Evolutionary conservation across 371 early-diverging fungal genomes (phyloP), one percentile per base, ranked within the genome.

Genomic region (Mortierella sp.): DNA sequence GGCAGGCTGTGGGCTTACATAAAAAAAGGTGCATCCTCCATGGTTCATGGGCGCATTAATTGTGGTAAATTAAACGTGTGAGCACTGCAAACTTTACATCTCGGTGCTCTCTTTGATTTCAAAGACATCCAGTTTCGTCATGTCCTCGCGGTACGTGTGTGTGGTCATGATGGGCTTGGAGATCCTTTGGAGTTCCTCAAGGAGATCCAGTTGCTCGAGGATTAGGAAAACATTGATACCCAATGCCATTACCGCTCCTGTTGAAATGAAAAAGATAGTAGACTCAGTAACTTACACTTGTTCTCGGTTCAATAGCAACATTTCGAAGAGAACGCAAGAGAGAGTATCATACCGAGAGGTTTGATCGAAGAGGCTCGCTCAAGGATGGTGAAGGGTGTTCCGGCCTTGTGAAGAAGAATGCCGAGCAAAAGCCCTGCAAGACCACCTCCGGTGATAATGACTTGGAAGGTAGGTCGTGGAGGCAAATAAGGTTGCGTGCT

Each of bases 151-250:
- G 37, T 64, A 64, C 31, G 37, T 34, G 37, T 64, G 14, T 31
- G 64, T 64, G 37, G 37, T 64, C 21, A 64, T 54, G 44, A 76
- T 50, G 28, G 76, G 71, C 48, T 76, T 76, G 57, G 71, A 69
- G 31, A 76, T 70, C 26, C 34, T 51, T 24, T 71, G 44, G 24
- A 76, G 70, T 6, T 76, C 76, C 3, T 76, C 55, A 16, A 76
- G 26, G 28, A 76, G 57, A 14, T 71, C 71, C 55, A 76, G 59
- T n/a, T 76, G 76, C 26, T 76, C 59, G 48, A 76, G 53, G 69
- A 76, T 40, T 10, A 37, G 64, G 2, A 64, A 64, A 14, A 64
- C 64, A 21, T 64, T 64, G 37, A 64, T 34, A 14, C 19, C 37
- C 37, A 64, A 21, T 2, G 64, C 37, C 64, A 64, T 64, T 14